phyloP scores from a whole-genome alignment of 768 basidiomycete genomes.

The Chalciporus piperatus region DNA sequence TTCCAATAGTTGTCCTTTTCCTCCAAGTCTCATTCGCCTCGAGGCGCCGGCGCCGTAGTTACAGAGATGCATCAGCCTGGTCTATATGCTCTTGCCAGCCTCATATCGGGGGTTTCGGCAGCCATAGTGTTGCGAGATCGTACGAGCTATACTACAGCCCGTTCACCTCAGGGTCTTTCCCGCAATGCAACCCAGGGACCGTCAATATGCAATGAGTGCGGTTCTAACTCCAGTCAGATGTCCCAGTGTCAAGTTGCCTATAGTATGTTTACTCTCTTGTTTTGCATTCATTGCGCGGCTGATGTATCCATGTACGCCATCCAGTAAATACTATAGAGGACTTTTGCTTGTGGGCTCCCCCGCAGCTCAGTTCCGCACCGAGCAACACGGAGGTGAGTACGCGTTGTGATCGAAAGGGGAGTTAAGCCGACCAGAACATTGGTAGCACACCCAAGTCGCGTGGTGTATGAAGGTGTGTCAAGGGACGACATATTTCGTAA shows the following conservation, averaged over 20 bases:
- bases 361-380: conserved; percentile 52
- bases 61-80: conserved; percentile 19
- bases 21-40: conserved; percentile 6
- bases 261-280: conserved; percentile 34
- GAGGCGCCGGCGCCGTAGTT: conserved; percentile 15
- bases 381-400: conserved; percentile 57
- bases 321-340: conserved; percentile 57
- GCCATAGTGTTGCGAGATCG: conserved; percentile 16
- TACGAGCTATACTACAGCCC: conserved; percentile 41
- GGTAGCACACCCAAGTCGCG: conserved; percentile 46
- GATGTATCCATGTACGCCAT: background rate
- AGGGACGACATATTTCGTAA: background rate
- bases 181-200: conserved; percentile 55
- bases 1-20: conserved; percentile 5
- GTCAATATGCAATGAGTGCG: conserved; percentile 64
- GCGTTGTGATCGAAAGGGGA: conserved; percentile 4
- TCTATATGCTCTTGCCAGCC: conserved; percentile 17
- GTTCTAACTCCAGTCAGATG: conserved; percentile 48
- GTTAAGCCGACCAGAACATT: conserved; percentile 12
- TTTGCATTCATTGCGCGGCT: background rate
- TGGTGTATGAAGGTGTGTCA: conserved; percentile 47
- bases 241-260: conserved; percentile 69
- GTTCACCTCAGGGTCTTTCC: conserved; percentile 48
- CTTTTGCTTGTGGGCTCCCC: conserved; percentile 53
- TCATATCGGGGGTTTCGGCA: conserved; percentile 18